A percentile compares a stretch with the other conserved stretches of the same genome.
Evolutionary conservation across 306 rosid species (phyloP).

Genomic region (Abrus precatorius): DNA sequence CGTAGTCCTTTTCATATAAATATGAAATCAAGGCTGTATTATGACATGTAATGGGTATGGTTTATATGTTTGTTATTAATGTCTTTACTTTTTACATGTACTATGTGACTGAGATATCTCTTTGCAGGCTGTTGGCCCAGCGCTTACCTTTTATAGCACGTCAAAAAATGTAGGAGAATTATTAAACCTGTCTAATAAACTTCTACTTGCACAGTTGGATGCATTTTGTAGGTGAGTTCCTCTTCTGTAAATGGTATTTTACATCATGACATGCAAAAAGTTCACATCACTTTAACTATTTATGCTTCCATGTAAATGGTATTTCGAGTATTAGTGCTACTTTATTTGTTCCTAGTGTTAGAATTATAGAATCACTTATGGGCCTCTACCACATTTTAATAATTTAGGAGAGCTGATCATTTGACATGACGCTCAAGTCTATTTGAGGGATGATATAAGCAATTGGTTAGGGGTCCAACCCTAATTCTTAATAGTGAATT

Average conservation of each 20-base stretch:
- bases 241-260: constrained; percentile 11
- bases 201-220: constrained; percentile 91
- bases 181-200: constrained; percentile 74
- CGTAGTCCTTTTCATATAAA: constrained; percentile 5
- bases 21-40: constrained; percentile 13
- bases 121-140: constrained; percentile 90
- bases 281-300: background rate
- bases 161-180: constrained; percentile 78
- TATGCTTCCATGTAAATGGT: constrained; percentile 15
- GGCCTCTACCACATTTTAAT: background rate
- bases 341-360: constrained; percentile 2
- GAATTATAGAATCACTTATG: background rate
- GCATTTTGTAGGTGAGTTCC: constrained; percentile 79
- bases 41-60: constrained; percentile 29
- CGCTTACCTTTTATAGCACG: constrained; percentile 86
- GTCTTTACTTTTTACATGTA: constrained; percentile 1
- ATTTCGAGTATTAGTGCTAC: background rate
- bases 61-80: constrained; percentile 1
- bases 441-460: constrained; percentile 14
- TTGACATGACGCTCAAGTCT: background rate
- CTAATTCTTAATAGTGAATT: constrained; percentile 10
- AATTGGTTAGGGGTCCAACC: constrained; percentile 10
- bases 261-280: background rate
- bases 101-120: constrained; percentile 42
- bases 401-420: background rate